A percentile compares a stretch with the other conserved stretches of the same genome.
Conservation (phyloP, 2,329 filamentous ascomycete genomes). For the Dissoconium aciculare region DNA sequence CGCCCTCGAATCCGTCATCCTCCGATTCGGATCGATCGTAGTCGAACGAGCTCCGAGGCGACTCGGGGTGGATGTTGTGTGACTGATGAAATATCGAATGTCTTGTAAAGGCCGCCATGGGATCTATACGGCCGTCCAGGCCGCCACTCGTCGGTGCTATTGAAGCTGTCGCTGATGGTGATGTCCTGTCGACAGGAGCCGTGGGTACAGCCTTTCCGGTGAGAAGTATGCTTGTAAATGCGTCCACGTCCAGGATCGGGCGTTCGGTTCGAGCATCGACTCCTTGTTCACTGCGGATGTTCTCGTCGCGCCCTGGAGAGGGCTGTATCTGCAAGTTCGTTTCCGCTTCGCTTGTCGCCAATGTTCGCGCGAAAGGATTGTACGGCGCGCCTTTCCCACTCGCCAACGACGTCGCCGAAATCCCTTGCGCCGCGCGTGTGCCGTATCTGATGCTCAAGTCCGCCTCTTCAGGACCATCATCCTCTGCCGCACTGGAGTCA, state of each 20-base stretch:
- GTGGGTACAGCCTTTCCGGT: conserved; percentile 43
- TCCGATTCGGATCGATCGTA: conserved; percentile 18
- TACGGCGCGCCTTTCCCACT: conserved; percentile 15
- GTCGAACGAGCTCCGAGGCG: conserved; percentile 41
- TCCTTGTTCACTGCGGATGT: conserved; percentile 5
- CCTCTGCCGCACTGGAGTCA: conserved; percentile 2
- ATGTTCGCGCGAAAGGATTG: conserved; percentile 23
- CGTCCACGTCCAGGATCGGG: conserved; percentile 52
- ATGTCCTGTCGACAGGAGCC: conserved; percentile 2
- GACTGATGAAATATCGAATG: conserved; percentile 41
- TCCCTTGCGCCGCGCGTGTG: conserved; percentile 3
- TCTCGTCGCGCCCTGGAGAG: conserved; percentile 4
- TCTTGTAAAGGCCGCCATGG: too few relatives aligned
- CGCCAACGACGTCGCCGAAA: conserved; percentile 1
- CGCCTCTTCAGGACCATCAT: conserved; percentile 10
- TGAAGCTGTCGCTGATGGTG: conserved; percentile 26
- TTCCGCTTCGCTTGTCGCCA: conserved; percentile 17
- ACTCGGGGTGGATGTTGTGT: conserved; percentile 31
- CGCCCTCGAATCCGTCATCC: conserved; percentile 27
- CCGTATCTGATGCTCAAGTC: conserved; percentile 6
- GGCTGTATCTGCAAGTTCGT: conserved; percentile 8
- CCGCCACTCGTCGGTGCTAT: conserved; percentile 41
- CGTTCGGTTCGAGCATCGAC: conserved; percentile 9
- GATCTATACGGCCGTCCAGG: too few relatives aligned
- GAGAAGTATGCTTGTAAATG: conserved; percentile 59